A percentile compares a stretch with the other conserved stretches of the same genome.
Conservation (phyloP, 2,329 filamentous ascomycete species). For the Trichoderma sp. region DNA sequence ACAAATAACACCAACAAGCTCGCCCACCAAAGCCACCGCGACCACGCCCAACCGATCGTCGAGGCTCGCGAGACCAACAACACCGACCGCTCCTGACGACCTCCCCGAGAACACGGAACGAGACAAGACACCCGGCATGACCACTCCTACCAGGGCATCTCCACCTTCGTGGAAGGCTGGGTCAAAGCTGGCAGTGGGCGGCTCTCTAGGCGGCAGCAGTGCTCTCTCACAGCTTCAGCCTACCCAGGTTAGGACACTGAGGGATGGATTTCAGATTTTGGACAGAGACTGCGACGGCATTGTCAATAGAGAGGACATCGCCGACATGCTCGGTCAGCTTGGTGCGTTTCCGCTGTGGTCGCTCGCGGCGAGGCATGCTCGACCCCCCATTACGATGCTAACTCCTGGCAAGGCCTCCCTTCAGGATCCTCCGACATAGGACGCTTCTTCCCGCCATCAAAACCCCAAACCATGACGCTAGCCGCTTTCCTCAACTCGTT, state of each 20-base stretch:
- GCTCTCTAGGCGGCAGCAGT: slow-evolving; percentile 48
- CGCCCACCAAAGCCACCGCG: slow-evolving; percentile 49
- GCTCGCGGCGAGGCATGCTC: background rate
- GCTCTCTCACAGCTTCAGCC: slow-evolving; percentile 72
- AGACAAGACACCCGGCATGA: slow-evolving; percentile 31
- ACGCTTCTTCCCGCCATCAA: slow-evolving; percentile 74
- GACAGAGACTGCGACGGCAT: slow-evolving; percentile 84
- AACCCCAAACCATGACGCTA: slow-evolving; percentile 72
- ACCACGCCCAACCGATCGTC: slow-evolving; percentile 26
- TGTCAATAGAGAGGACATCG: slow-evolving; percentile 78
- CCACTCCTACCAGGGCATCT: slow-evolving; percentile 37
- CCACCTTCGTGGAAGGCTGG: slow-evolving; percentile 30
- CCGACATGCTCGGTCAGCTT: slow-evolving; percentile 81
- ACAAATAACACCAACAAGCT: slow-evolving; percentile 61
- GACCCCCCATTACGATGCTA: background rate
- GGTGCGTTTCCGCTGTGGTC: slow-evolving; percentile 45
- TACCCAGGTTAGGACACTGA: slow-evolving; percentile 78
- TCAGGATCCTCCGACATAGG: slow-evolving; percentile 67
- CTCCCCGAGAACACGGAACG: slow-evolving; percentile 38
- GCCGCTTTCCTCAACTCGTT: slow-evolving; percentile 83
- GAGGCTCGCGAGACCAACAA: slow-evolving; percentile 41
- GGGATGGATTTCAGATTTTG: slow-evolving; percentile 90
- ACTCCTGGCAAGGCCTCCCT: slow-evolving; percentile 60
- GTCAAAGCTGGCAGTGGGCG: slow-evolving; percentile 39
- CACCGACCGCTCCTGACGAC: slow-evolving; percentile 37